A percentile compares a stretch with the other conserved stretches of the same genome.
Evolutionary conservation across 495 filamentous ascomycete genomes (phyloP).

Genomic region (Penicillium cataractarum): DNA sequence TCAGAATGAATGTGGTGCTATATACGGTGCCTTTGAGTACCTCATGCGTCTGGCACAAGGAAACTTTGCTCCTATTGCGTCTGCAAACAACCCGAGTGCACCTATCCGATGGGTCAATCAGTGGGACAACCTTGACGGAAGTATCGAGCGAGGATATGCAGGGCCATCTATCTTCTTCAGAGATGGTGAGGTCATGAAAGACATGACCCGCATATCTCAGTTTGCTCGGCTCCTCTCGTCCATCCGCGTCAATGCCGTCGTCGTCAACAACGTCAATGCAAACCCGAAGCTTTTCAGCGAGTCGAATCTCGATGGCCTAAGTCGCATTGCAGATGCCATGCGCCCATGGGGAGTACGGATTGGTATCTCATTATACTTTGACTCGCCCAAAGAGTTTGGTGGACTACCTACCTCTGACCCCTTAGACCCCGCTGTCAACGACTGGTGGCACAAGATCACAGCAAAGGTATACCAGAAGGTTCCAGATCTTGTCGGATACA

Average conservation of each 20-base stretch:
- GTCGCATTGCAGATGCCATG: conserved; percentile 60
- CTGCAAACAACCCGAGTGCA: conserved; percentile 54
- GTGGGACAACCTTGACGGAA: conserved; percentile 72
- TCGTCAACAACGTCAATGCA: conserved; percentile 74
- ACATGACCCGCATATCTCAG: conserved; percentile 58
- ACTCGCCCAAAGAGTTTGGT: conserved; percentile 58
- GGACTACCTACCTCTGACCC: conserved; percentile 64
- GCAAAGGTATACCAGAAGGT: conserved; percentile 58
- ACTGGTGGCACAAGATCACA: conserved; percentile 62
- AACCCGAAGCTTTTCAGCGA: conserved; percentile 56
- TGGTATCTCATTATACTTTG: conserved; percentile 66
- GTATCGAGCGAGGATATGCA: conserved; percentile 66
- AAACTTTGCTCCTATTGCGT: conserved; percentile 53
- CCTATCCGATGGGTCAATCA: conserved; percentile 68
- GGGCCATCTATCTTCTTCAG: conserved; percentile 67
- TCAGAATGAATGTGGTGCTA: conserved; percentile 63
- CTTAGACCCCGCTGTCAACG: conserved; percentile 55
- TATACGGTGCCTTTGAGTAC: conserved; percentile 69
- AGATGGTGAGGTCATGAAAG: conserved; percentile 50
- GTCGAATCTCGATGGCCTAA: conserved; percentile 60
- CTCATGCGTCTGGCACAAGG: conserved; percentile 62
- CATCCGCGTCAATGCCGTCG: conserved; percentile 61
- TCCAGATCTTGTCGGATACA: conserved; percentile 66
- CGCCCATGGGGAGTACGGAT: conserved; percentile 66
- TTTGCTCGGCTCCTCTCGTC: conserved; percentile 69